Percentiles rank a stretch among this genome's conserved stretches.
Evolutionary conservation across 2,329 filamentous ascomycete genomes (phyloP).

Genomic region (Apiospora rasikravindrae): DNA sequence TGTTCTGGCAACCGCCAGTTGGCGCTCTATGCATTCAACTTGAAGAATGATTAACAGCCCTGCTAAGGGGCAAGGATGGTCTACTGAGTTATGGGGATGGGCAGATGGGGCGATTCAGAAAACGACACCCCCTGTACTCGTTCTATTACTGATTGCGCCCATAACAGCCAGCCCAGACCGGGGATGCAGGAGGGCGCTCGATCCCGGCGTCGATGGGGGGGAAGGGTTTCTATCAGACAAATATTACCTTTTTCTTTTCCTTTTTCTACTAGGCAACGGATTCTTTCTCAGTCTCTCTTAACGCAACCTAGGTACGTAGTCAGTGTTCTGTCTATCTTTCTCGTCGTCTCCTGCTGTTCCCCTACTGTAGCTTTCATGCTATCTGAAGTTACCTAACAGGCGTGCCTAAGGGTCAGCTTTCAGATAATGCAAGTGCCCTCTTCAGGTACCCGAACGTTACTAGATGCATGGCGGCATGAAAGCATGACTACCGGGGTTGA

Average conservation of each 20-base stretch:
- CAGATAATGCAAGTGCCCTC: neutral
- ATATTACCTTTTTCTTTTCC: neutral
- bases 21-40: conserved; percentile 10
- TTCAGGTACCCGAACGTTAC: conserved; percentile 10
- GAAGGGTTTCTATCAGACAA: neutral
- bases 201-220: neutral
- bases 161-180: neutral
- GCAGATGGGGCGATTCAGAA: conserved; percentile 5
- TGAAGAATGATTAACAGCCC: conserved; percentile 9
- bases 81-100: neutral
- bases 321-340: neutral
- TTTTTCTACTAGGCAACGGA: neutral
- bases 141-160: conserved; percentile 14
- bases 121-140: neutral
- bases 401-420: neutral
- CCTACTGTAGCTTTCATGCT: neutral
- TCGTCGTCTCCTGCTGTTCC: neutral
- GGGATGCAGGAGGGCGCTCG: neutral
- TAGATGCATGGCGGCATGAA: neutral
- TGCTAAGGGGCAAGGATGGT: neutral
- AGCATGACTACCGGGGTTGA: neutral
- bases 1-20: conserved; percentile 6
- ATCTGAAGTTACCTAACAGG: neutral
- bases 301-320: neutral
- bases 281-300: neutral